Evolutionary conservation across 1,284 basidiomycete genomes (phyloP).

Genomic region (Porodaedalea pini): DNA sequence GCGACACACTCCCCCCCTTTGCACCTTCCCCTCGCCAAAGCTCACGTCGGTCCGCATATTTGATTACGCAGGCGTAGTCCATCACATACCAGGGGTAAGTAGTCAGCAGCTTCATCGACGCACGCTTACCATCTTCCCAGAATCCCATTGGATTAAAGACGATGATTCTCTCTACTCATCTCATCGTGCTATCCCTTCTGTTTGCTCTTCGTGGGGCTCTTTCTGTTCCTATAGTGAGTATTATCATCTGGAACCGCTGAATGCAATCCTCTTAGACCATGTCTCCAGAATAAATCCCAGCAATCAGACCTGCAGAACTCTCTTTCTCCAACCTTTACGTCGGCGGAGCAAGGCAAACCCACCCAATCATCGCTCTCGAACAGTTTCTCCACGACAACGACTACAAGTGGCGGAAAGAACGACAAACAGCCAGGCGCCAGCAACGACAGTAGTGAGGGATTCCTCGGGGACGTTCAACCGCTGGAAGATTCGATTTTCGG

Average conservation of each 20-base stretch:
- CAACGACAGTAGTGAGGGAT: neutral
- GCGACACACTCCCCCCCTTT: too few relatives aligned
- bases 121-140: too few relatives aligned
- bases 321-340: neutral
- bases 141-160: too few relatives aligned
- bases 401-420: neutral
- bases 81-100: neutral
- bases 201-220: neutral
- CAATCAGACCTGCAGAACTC: neutral
- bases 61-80: neutral
- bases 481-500: neutral
- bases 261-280: neutral
- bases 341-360: too few relatives aligned
- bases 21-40: neutral
- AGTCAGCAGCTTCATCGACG: too few relatives aligned
- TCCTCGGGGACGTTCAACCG: neutral
- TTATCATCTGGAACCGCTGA: too few relatives aligned
- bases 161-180: neutral
- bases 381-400: too few relatives aligned
- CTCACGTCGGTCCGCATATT: neutral
- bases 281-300: neutral
- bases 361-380: too few relatives aligned
- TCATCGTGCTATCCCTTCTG: neutral
- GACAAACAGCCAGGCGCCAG: too few relatives aligned
- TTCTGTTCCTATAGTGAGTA: neutral